A percentile compares a stretch with the other conserved stretches of the same genome.
Conservation (phyloP, 225 moss, liverwort and hornwort species). For the Bryum argenteum region DNA sequence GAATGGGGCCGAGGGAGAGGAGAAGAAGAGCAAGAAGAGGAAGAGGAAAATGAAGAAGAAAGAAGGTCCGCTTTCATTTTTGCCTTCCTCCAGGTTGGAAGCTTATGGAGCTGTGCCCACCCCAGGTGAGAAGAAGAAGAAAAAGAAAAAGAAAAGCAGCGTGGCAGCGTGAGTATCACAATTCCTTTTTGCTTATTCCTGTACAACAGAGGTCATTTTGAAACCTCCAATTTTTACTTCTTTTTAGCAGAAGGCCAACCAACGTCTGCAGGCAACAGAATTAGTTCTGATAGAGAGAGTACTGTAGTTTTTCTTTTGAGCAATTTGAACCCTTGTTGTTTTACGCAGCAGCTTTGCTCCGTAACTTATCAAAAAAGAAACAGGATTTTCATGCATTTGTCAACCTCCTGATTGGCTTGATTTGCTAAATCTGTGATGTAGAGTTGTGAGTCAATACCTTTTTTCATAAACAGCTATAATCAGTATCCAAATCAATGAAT, state of each 20-base stretch:
- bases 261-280: conserved; percentile 47
- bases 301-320: conserved; percentile 6
- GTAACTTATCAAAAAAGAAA: background rate
- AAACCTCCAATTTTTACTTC: conserved; percentile 21
- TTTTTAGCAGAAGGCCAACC: conserved; percentile 40
- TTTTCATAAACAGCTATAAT: background rate
- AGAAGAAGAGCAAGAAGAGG: conserved; percentile 68
- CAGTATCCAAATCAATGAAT: background rate
- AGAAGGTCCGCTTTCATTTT: conserved; percentile 42
- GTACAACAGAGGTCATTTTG: conserved; percentile 43
- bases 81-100: conserved; percentile 50
- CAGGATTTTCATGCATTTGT: conserved; percentile 17
- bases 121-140: conserved; percentile 40
- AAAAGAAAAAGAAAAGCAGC: conserved; percentile 36
- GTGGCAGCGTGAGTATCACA: conserved; percentile 32
- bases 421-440: background rate
- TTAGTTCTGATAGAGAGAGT: conserved; percentile 32
- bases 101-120: conserved; percentile 49
- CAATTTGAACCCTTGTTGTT: background rate
- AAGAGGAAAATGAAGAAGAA: conserved; percentile 64
- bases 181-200: background rate
- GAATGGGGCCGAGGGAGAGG: conserved; percentile 26
- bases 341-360: conserved; percentile 5
- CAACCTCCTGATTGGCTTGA: conserved; percentile 4
- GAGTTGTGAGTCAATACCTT: too few species aligned